Base-by-base conservation (phyloP, 768 basidiomycete species). In the Hericium rajendrae region DNA sequence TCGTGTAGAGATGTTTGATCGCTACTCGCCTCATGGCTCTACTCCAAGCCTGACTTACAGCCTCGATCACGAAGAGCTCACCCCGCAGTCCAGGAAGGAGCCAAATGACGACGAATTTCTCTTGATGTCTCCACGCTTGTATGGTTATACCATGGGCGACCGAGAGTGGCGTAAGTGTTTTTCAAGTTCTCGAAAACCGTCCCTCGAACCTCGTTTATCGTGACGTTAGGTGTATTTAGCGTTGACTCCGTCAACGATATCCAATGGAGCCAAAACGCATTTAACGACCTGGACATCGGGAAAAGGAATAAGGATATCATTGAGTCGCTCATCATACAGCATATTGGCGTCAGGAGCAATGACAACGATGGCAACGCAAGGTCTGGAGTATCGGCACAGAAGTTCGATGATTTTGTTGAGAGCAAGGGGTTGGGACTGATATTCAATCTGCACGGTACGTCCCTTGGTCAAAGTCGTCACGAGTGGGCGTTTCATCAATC, bases 341-440 rank as follows among this genome's bases (percentile, higher is more conserved):
- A 46, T 20, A 20, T n/a, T n/a, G 43, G 43, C 16, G 28, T 6
- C 28, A 16, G 43, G 16, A 20, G 15, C 8, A 4, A n/a, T 13
- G 43, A 13, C 6, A n/a, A 6, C n/a, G 43, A 46, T 20, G 20
- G 16, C 0, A 46, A 46, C 16, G 43, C 43, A 2, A 20, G 16
- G 8, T 6, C 28, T 6, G 28, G 28, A 6, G 28, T 32, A 5
- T 32, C 28, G 6, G 28, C 28, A 9, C 3, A 6, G 6, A 46
- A 46, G 43, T 51, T 51, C 22, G 49, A 51, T 6, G 49, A 51
- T 6, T 24, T 51, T 15, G 28, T 51, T 10, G 18, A 51, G 6
- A 24, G 49, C 18, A 51, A 51, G 26, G 49, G 49, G 18, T 56
- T 40, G 59, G 50, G 52, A 37, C 13, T 54, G 43, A 46, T 46